Evolutionary conservation across 202 grass and related monocot genomes (phyloP), one percentile per base, ranked within the genome.

Genomic region (Schoenoplectus triqueter): DNA sequence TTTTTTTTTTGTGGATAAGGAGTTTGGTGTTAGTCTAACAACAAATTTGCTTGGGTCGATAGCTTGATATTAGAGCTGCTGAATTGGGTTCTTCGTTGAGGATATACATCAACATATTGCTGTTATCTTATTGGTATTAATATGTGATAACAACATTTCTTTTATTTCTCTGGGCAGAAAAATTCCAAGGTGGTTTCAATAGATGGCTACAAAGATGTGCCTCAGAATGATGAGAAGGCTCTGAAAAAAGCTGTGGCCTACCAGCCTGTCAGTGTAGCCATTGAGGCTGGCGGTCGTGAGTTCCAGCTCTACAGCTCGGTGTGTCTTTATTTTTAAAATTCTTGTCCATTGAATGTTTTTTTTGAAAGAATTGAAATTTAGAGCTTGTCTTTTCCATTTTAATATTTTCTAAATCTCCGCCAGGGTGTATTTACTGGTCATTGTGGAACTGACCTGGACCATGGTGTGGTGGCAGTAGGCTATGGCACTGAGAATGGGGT

Each of bases 211-310:
- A 89, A 98, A 87, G 95, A 98, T 82, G 95, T 98, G 6, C 92
- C 92, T n/a, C 18, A 81, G 49, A 95, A 98, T 41, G 90, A 95
- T 6, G 95, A 98, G 88, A 90, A 88, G 73, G 91, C 93, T 0
- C 14, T 98, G 40, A 90, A 88, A 91, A 95, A 95, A 85, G 95
- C 95, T 0, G 93, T 98, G 86, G 92, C 92, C 47, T 82, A 93
- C 77, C 95, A 98, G 66, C 95, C 95, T 2, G 89, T 98, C n/a
- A 98, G 95, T 1, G 95, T 98, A 51, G 92, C 91, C 45, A 98
- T 98, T 46, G 95, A 92, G 46, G 95, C 95, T 22, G 91, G 95
- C 67, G 95, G 93, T 49, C 86, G 86, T 0, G 84, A 89, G 50
- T 94, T 98, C 54, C 93, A 95, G 79, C 91, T 93, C 10, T 98